Conservation (phyloP, 2,329 filamentous ascomycete genomes). For the Aspergillus ruber region DNA sequence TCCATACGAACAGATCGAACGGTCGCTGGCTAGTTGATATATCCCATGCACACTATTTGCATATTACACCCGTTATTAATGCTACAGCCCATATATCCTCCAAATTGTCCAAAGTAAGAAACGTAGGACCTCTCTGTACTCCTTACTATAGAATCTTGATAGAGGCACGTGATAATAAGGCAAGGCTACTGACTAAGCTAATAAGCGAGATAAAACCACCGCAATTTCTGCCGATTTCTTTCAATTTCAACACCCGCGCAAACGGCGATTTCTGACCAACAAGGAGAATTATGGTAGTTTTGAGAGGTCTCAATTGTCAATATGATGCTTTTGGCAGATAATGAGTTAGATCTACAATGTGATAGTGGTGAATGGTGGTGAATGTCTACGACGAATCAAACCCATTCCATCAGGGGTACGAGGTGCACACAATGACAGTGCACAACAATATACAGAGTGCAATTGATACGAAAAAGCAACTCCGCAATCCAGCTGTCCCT, state of each 20-base stretch:
- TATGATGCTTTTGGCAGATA: background rate
- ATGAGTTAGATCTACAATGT: background rate
- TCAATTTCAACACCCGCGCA: no score
- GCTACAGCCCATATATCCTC: no score
- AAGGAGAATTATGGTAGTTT: no score
- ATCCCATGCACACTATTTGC: no score
- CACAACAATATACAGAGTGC: background rate
- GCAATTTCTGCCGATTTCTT: background rate
- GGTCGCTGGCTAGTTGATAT: no score
- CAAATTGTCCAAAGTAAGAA: no score
- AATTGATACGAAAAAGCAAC: conserved; percentile 16
- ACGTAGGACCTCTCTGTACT: no score
- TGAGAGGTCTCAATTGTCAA: no score
- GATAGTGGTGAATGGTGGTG: background rate
- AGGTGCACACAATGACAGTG: background rate
- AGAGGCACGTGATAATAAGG: background rate
- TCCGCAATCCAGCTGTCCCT: conserved; percentile 30
- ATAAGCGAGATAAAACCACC: background rate
- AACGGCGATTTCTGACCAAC: no score
- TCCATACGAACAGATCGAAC: no score
- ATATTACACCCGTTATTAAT: no score
- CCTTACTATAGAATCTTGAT: no score
- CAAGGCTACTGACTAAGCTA: background rate
- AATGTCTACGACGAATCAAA: background rate
- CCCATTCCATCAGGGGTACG: background rate